Evolutionary conservation across 495 filamentous ascomycete species (phyloP).

Genomic region (Jackrogersella minutella): DNA sequence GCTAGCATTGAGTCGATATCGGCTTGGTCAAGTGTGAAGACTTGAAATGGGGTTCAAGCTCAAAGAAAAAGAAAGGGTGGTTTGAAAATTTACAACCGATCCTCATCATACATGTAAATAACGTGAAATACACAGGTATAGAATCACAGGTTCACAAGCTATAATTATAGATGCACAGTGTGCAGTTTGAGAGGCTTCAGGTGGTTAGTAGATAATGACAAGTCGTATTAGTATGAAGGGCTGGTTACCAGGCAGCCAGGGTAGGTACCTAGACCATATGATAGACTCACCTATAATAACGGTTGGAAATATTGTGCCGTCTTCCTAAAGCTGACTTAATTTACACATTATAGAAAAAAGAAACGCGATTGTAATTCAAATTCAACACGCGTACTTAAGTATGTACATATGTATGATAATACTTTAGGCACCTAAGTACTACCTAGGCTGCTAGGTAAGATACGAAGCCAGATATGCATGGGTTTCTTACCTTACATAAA

Average conservation of each 20-base stretch:
- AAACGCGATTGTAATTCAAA: not conserved
- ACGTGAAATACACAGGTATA: not conserved
- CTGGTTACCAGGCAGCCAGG: not conserved
- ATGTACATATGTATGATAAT: not conserved
- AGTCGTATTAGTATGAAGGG: conserved; percentile 3
- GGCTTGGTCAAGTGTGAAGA: not conserved
- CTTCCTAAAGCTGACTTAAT: not conserved
- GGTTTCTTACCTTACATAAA: too few species aligned
- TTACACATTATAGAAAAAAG: not conserved
- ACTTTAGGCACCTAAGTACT: not conserved
- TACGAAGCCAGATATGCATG: too few species aligned
- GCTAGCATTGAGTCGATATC: not conserved
- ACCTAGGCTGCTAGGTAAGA: not conserved
- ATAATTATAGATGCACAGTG: not conserved
- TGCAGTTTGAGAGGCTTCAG: not conserved
- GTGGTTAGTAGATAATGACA: not conserved
- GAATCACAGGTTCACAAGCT: not conserved
- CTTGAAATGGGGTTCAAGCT: not conserved
- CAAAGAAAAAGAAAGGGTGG: not conserved
- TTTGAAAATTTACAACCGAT: not conserved
- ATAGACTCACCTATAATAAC: not conserved
- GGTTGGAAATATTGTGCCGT: not conserved
- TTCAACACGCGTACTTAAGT: not conserved
- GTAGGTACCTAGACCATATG: not conserved
- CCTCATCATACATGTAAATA: not conserved